Percentiles rank a stretch among this genome's conserved stretches.
Conservation (phyloP, 2,329 filamentous ascomycete genomes). For the Rhinocladiella similis region DNA sequence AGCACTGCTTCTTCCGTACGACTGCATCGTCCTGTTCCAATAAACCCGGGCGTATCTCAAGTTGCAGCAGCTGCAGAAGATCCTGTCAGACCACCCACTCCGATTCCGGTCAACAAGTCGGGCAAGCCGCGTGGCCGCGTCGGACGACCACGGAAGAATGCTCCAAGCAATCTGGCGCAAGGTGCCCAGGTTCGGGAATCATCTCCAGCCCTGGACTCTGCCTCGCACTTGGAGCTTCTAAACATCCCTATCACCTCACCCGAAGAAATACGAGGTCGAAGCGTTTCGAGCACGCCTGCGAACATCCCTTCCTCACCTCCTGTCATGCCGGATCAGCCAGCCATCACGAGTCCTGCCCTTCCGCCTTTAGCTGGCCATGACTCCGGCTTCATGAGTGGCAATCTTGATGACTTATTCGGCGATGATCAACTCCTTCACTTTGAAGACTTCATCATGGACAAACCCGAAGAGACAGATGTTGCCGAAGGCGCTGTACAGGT, state of each 20-base stretch:
- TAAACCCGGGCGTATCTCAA: slow-evolving; percentile 39
- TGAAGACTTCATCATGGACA: slow-evolving; percentile 26
- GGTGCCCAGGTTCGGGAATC: slow-evolving; percentile 58
- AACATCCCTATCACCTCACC: slow-evolving; percentile 52
- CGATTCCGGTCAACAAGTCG: slow-evolving; percentile 36
- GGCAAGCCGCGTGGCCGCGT: slow-evolving; percentile 27
- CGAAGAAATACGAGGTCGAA: slow-evolving; percentile 51
- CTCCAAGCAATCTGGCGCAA: slow-evolving; percentile 57
- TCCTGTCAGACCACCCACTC: slow-evolving; percentile 48
- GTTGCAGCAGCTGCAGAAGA: slow-evolving; percentile 38
- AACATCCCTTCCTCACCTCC: slow-evolving; percentile 91
- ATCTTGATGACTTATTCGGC: slow-evolving; percentile 50
- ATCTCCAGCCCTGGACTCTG: slow-evolving; percentile 41
- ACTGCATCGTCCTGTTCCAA: slow-evolving; percentile 70
- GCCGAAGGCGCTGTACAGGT: background rate
- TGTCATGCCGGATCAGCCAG: slow-evolving; percentile 60
- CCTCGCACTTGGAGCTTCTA: slow-evolving; percentile 37
- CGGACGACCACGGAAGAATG: slow-evolving; percentile 26
- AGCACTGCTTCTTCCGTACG: slow-evolving; percentile 87
- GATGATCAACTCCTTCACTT: slow-evolving; percentile 26
- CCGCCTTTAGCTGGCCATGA: slow-evolving; percentile 61
- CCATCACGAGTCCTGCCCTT: slow-evolving; percentile 75
- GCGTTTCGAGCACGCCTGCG: slow-evolving; percentile 66
- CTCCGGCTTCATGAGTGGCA: slow-evolving; percentile 84
- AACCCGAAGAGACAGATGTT: slow-evolving; percentile 11